Percentiles rank a stretch among this genome's conserved stretches.
Evolutionary conservation across 805 yeast genomes (phyloP).

Genomic region (Citeromyces matritensis): DNA sequence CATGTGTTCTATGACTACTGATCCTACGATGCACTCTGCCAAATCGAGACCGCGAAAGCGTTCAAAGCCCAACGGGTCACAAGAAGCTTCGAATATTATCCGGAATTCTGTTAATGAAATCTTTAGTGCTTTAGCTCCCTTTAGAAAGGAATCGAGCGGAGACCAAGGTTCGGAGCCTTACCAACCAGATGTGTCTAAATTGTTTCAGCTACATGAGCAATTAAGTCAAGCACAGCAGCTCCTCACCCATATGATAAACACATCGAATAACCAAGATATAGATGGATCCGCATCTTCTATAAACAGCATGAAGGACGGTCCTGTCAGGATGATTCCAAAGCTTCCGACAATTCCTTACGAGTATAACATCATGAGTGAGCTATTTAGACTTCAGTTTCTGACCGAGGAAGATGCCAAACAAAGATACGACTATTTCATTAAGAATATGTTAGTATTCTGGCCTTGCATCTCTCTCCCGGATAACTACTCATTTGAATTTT

Average conservation of each 20-base stretch:
- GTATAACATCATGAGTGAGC: slow-evolving; percentile 19
- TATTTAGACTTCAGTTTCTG: slow-evolving; percentile 19
- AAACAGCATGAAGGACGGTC: slow-evolving; percentile 20
- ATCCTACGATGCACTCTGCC: slow-evolving; percentile 30
- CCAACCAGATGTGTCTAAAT: background rate
- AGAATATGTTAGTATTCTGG: slow-evolving; percentile 26
- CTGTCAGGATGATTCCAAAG: slow-evolving; percentile 14
- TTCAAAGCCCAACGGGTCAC: slow-evolving; percentile 9
- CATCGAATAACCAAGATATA: background rate
- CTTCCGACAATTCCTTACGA: slow-evolving; percentile 20
- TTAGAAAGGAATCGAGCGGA: slow-evolving; percentile 9
- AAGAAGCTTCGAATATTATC: slow-evolving; percentile 11
- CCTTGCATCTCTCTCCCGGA: slow-evolving; percentile 26
- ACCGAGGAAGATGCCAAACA: slow-evolving; percentile 16
- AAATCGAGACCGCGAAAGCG: slow-evolving; percentile 17
- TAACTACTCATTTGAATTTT: slow-evolving; percentile 19
- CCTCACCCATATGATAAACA: slow-evolving; percentile 11
- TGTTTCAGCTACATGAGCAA: slow-evolving; percentile 13
- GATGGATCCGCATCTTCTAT: slow-evolving; percentile 13
- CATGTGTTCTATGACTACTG: slow-evolving; percentile 31
- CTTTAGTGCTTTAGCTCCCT: slow-evolving; percentile 7
- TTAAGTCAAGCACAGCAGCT: slow-evolving; percentile 15
- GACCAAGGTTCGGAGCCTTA: slow-evolving; percentile 6
- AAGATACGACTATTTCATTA: slow-evolving; percentile 19
- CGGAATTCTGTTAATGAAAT: slow-evolving; percentile 13